Base-by-base conservation (phyloP, 2,329 filamentous ascomycete genomes). In the Lecanoromycetidae sp. region DNA sequence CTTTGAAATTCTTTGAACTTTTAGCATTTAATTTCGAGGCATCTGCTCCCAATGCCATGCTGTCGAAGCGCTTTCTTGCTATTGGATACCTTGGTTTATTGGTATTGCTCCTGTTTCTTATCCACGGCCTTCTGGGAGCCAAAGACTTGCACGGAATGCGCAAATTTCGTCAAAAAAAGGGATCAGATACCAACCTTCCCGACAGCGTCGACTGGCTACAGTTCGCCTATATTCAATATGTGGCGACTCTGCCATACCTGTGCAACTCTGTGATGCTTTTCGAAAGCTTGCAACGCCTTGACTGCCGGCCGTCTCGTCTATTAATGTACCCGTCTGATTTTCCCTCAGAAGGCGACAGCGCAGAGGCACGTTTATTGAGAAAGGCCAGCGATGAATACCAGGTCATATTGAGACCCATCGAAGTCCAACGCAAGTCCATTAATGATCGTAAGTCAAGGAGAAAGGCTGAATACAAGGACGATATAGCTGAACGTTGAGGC, bases 331-430 rank as follows among this genome's bases (percentile, higher is more conserved):
- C 65, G 0, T 53, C 61, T n/a, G 52, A 58, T 13, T 66, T 64
- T 62, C 52, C 63, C 26, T 50, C 48, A 33, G 70, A 43, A 15
- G 30, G 25, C 22, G 26, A 44, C 12, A 44, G 38, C 27, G 38
- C 67, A 46, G 66, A 70, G 51, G 36, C 36, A 3, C 8, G 8
- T 6, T 57, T 76, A 48, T 58, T 76, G 10, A 53, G 64, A 7
- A 48, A 71, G 54, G 74, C 74, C 13, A 61, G 64, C 52, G 64
- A 71, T 44, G 57, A 62, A 17, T 76, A 74, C 58, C 65, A 69
- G 7, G 73, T 70, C 27, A 66, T 70, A 46, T 57, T 76, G 35
- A 60, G 69, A 42, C 71, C 73, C 10, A 63, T 73, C 33, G 57
- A 66, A 44, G 60, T 71, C 5, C 61, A 63, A 20, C 40, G 41